These are phyloP conservation scores for Dendrocalamus latiflorus DNA, from an alignment of 202 grass and related monocot species.

Conservation along the genomic window DNA sequence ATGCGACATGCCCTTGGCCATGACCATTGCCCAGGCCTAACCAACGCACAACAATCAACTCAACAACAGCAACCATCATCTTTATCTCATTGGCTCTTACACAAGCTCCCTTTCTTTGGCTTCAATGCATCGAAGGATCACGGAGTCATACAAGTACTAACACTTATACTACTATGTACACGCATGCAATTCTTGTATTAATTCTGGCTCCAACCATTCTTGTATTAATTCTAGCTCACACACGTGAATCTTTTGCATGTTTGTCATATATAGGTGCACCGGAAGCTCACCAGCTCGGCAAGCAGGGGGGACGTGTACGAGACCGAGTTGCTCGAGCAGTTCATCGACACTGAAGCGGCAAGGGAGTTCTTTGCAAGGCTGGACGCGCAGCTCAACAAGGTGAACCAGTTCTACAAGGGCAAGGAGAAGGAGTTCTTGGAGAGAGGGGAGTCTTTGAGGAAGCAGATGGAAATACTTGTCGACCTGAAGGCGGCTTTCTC, in stretches of 20 bases:
- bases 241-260: background rate
- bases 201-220: too few relatives aligned
- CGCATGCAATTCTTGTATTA: too few relatives aligned
- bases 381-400: constrained; percentile 78
- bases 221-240: background rate
- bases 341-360: constrained; percentile 15
- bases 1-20: constrained; percentile 25
- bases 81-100: constrained; percentile 30
- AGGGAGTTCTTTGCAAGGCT: constrained; percentile 66
- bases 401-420: constrained; percentile 75
- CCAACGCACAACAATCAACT: background rate
- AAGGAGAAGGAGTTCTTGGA: constrained; percentile 75
- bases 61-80: background rate
- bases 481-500: constrained; percentile 32
- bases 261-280: constrained; percentile 36
- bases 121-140: constrained; percentile 26
- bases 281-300: constrained; percentile 36
- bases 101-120: constrained; percentile 36
- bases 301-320: constrained; percentile 59
- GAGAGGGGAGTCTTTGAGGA: constrained; percentile 43
- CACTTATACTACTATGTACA: background rate
- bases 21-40: background rate
- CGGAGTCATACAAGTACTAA: constrained; percentile 51
- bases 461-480: constrained; percentile 70
- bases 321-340: constrained; percentile 60